Conservation (phyloP, 331 rosid genomes). For the Rhamnella rubrinervis region DNA sequence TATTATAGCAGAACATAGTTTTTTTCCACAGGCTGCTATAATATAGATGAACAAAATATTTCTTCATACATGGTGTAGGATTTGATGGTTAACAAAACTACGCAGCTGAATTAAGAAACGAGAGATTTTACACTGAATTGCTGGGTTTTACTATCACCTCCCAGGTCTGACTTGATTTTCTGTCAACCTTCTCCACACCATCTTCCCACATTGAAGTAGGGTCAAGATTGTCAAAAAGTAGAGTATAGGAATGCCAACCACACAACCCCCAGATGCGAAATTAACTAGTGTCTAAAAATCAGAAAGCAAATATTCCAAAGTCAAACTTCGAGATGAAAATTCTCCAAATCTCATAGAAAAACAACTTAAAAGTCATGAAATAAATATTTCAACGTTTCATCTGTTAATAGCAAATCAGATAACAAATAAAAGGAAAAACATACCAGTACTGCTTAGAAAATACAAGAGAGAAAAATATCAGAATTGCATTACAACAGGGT, state of each 20-base stretch:
- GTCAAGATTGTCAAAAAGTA: constrained; percentile 55
- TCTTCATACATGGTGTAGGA: too few species aligned
- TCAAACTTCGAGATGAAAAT: not conserved
- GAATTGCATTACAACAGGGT: too few species aligned
- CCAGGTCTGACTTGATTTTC: constrained; percentile 47
- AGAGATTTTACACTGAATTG: constrained; percentile 12
- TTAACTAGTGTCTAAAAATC: constrained; percentile 72
- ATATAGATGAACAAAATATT: too few species aligned
- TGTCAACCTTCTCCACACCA: constrained; percentile 79
- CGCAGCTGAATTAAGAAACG: not conserved
- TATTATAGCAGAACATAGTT: too few species aligned
- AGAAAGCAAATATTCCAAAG: constrained; percentile 13
- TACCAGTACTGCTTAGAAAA: too few species aligned
- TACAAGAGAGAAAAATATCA: not conserved
- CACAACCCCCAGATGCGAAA: constrained; percentile 86
- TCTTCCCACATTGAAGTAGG: constrained; percentile 68
- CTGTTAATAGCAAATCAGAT: too few species aligned
- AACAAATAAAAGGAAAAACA: too few species aligned
- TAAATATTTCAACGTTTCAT: too few species aligned
- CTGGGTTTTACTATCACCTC: constrained; percentile 24
- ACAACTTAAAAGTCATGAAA: too few species aligned
- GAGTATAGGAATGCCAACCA: constrained; percentile 72
- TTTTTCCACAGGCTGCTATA: too few species aligned
- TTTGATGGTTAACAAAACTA: not conserved
- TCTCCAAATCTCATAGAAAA: not conserved